These are phyloP conservation scores for Magnolia kwangsiensis DNA, from an alignment of 164 flowering plant genomes.

Conservation along the genomic window DNA sequence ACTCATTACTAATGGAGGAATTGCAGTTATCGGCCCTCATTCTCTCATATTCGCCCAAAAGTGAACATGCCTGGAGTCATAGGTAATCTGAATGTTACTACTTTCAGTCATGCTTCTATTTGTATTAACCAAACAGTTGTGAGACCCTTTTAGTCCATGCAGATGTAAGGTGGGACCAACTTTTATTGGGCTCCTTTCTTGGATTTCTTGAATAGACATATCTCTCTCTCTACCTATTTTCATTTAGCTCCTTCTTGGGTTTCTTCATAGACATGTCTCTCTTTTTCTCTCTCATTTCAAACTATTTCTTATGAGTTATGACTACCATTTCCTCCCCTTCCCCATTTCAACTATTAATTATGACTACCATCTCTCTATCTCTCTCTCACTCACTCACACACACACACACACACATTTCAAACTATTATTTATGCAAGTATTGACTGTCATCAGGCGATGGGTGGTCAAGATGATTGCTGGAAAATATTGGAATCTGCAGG, in stretches of 20 bases:
- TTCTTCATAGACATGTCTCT: neutral
- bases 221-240: neutral
- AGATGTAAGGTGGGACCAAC: neutral
- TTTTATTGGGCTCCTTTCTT: neutral
- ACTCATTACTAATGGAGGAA: slow-evolving; percentile 50
- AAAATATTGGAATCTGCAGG: slow-evolving; percentile 39
- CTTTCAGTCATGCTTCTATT: neutral
- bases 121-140: neutral
- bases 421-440: neutral
- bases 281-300: neutral
- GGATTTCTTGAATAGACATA: neutral
- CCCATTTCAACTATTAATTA: too few species aligned
- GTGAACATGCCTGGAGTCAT: slow-evolving; percentile 92
- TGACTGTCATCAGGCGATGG: slow-evolving; percentile 67
- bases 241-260: neutral
- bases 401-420: neutral
- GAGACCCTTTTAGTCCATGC: neutral
- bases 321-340: too few species aligned
- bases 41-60: slow-evolving; percentile 82
- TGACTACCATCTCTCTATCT: too few species aligned
- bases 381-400: neutral
- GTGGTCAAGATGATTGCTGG: slow-evolving; percentile 67
- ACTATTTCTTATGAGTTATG: neutral
- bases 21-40: slow-evolving; percentile 63
- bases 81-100: slow-evolving; percentile 38